Evolutionary conservation across 805 yeast species (phyloP), one percentile per base, ranked within the genome.

Genomic region (Candida schatavii): DNA sequence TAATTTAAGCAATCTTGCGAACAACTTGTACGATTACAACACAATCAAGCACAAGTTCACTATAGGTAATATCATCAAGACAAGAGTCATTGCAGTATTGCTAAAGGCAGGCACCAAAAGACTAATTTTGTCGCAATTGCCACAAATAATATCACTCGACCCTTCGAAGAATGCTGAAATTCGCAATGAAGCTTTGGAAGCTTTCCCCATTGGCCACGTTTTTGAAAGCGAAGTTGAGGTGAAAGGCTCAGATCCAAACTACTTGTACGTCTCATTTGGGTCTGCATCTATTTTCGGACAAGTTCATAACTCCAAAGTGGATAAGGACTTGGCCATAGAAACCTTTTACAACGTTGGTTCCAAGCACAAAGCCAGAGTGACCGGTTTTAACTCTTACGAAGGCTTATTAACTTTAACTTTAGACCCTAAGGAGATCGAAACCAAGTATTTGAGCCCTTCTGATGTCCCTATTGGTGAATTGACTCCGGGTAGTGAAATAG

Each of bases 381-480:
- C 88, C 23, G 87, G 89, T 2, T 86, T 65, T 55, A 79, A 87
- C 31, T 59, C 61, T 18, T 62, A 83, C 35, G 98, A 93, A 54
- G 80, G 81, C 42, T 59, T 77, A 32, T 81, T 80, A 52, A 72
- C 79, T 34, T 64, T 91, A 51, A 81, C 95, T 0, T 65, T 88
- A 55, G 84, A 89, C 51, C 78, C 86, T 10, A 67, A 74, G 36
- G 71, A 80, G 36, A 66, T 93, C 30, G 73, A 78, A 15, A 78
- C 84, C 48, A 74, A 80, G 56, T 91, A 77, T 54, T 65, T 93
- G 46, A 74, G 84, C 41, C 62, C 81, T 5, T 75, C 75, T 37
- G 97, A 90, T 54, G 76, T 93, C 23, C 86, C 88, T 43, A 64
- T 79, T 25, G 99, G 99, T 27, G 83, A 80, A 40, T 56, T 75